Conservation (phyloP, 2,329 filamentous ascomycete species). For the Mariannaea elegans region DNA sequence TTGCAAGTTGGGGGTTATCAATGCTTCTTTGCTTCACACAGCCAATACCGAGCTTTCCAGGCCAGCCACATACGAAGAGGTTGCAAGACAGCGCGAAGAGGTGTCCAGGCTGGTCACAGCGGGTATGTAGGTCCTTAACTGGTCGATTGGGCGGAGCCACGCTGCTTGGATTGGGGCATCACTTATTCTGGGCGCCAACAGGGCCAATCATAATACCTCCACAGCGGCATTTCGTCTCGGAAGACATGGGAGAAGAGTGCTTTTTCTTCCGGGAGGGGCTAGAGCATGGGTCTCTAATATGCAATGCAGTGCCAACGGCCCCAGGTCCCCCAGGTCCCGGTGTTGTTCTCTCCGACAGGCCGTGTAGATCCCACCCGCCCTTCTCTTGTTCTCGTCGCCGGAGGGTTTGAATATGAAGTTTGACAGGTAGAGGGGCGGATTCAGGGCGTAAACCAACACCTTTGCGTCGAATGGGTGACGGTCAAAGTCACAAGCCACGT, state of each 20-base stretch:
- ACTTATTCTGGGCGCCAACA: constrained; percentile 46
- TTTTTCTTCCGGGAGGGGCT: constrained; percentile 25
- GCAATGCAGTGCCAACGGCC: constrained; percentile 28
- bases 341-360: constrained; percentile 14
- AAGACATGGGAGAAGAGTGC: constrained; percentile 27
- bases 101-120: constrained; percentile 35
- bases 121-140: constrained; percentile 43
- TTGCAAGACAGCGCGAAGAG: constrained; percentile 28
- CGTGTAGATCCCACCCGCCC: constrained; percentile 21
- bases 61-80: constrained; percentile 8
- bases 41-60: constrained; percentile 19
- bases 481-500: constrained; percentile 2
- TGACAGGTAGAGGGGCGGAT: background rate
- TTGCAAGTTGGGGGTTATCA: background rate
- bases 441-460: background rate
- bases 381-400: background rate
- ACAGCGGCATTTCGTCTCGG: constrained; percentile 28
- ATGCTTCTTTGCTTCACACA: constrained; percentile 1
- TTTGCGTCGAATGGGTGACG: background rate
- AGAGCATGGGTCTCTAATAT: constrained; percentile 13
- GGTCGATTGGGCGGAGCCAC: constrained; percentile 34
- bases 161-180: constrained; percentile 36
- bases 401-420: constrained; percentile 1
- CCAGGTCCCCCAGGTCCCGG: constrained; percentile 22
- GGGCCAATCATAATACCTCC: constrained; percentile 43